Evolutionary conservation across 345 rosid species (phyloP).

Genomic region (Clarkia xantiana): DNA sequence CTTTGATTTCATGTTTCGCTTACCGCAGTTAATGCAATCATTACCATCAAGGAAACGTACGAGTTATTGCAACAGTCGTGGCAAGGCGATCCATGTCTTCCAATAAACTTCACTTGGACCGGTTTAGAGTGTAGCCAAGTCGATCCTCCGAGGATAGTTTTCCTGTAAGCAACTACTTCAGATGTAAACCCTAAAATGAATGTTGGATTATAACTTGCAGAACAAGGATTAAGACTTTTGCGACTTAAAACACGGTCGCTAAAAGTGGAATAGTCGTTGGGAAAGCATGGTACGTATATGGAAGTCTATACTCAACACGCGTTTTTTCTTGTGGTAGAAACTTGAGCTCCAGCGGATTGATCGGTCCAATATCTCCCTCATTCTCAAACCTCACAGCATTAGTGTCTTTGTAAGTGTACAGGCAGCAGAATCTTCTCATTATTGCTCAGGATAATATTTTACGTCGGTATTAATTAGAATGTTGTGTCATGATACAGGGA

Average conservation of each 20-base stretch:
- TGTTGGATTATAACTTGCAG: background rate
- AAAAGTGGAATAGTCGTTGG: background rate
- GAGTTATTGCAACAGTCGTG: conserved; percentile 7
- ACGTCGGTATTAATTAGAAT: too few relatives aligned
- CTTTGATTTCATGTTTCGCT: background rate
- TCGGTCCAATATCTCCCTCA: conserved; percentile 23
- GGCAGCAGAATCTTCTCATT: background rate
- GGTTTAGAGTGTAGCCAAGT: conserved; percentile 11
- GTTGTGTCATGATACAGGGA: conserved; percentile 27
- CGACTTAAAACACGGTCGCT: too few relatives aligned
- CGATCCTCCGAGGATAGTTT: conserved; percentile 7
- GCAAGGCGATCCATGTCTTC: conserved; percentile 27
- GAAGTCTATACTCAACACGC: background rate
- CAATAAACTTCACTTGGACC: conserved; percentile 3
- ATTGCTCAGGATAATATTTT: background rate
- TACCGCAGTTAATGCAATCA: conserved; percentile 22
- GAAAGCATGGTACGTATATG: too few relatives aligned
- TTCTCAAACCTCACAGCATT: conserved; percentile 22
- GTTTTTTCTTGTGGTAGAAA: conserved; percentile 18
- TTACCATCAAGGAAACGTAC: conserved; percentile 8
- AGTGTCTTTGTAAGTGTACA: conserved; percentile 24
- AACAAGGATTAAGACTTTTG: background rate
- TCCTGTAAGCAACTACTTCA: conserved; percentile 10
- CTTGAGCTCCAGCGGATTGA: conserved; percentile 35
- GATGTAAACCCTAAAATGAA: background rate